Evolutionary conservation across 768 basidiomycete genomes (phyloP).

Genomic region (Trametes cubensis): DNA sequence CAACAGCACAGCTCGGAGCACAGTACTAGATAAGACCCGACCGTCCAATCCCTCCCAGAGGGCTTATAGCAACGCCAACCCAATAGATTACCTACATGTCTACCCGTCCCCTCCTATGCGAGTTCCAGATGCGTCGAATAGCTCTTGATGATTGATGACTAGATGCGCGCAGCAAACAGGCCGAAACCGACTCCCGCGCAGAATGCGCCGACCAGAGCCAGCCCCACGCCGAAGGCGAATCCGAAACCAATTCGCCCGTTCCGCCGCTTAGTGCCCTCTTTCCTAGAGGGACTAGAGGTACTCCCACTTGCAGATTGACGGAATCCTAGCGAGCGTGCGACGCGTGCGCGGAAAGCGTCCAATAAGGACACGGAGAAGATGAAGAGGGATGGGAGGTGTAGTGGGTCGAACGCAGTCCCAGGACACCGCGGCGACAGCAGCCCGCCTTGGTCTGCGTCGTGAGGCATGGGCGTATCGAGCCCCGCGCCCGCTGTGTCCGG

Average conservation of each 20-base stretch:
- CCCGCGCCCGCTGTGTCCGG: slow-evolving; percentile 1
- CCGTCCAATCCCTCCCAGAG: slow-evolving; percentile 1
- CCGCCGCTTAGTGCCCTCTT: neutral
- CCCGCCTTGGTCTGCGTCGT: neutral
- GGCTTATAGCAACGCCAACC: neutral
- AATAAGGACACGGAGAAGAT: slow-evolving; percentile 64
- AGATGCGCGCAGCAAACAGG: slow-evolving; percentile 31
- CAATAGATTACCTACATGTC: neutral
- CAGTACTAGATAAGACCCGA: neutral
- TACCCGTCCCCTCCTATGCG: too few species aligned
- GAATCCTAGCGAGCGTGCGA: slow-evolving; percentile 30
- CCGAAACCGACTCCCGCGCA: slow-evolving; percentile 50
- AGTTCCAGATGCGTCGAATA: too few species aligned
- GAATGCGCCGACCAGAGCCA: slow-evolving; percentile 45
- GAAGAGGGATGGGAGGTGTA: slow-evolving; percentile 67
- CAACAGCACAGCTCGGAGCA: neutral
- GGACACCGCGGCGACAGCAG: slow-evolving; percentile 26
- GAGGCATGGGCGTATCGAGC: slow-evolving; percentile 17
- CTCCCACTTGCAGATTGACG: neutral
- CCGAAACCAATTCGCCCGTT: slow-evolving; percentile 9
- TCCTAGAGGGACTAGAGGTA: neutral
- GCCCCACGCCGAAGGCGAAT: slow-evolving; percentile 30
- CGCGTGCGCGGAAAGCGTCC: slow-evolving; percentile 42
- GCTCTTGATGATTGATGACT: neutral
- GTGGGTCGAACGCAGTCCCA: slow-evolving; percentile 55